phyloP scores from a whole-genome alignment of 208 protist species.

The Acanthamoeba lenticulata region DNA sequence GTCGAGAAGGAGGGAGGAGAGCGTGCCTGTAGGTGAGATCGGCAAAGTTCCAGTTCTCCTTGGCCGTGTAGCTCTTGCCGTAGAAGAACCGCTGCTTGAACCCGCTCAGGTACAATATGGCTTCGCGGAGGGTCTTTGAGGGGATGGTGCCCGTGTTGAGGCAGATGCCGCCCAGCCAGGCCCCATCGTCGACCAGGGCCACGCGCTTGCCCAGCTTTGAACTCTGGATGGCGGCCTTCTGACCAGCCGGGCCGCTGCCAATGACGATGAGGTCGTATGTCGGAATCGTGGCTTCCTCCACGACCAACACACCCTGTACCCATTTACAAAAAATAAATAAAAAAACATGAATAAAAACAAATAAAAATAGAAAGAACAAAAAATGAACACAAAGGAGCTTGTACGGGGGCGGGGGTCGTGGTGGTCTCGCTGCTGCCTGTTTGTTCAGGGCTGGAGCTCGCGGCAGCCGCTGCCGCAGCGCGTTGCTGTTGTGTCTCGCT shows the following conservation, averaged over 20 bases:
- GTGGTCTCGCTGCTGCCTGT: no score
- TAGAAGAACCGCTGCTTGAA: conserved; percentile 66
- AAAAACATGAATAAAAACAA: not conserved
- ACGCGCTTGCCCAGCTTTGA: conserved; percentile 63
- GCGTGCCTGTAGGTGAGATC: conserved; percentile 45
- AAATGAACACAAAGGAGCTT: not conserved
- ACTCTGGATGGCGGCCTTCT: conserved; percentile 74
- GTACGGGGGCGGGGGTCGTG: no score
- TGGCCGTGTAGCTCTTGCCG: conserved; percentile 49
- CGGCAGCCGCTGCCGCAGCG: not conserved
- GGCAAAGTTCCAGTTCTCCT: conserved; percentile 25
- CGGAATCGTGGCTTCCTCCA: conserved; percentile 16
- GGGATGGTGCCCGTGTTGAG: conserved; percentile 74
- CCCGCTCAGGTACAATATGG: conserved; percentile 52
- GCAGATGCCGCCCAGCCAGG: conserved; percentile 66
- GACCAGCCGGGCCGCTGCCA: conserved; percentile 64
- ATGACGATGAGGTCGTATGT: conserved; percentile 57
- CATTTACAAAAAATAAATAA: not conserved
- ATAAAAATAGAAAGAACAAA: not conserved
- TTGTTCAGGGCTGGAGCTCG: not conserved
- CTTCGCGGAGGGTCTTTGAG: conserved; percentile 74
- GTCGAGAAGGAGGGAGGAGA: no score
- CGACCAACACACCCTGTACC: not conserved
- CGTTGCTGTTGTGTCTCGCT: not conserved
- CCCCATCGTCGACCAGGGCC: conserved; percentile 5